phyloP scores from a whole-genome alignment of 208 protist species.

The Crithidia expoeki region DNA sequence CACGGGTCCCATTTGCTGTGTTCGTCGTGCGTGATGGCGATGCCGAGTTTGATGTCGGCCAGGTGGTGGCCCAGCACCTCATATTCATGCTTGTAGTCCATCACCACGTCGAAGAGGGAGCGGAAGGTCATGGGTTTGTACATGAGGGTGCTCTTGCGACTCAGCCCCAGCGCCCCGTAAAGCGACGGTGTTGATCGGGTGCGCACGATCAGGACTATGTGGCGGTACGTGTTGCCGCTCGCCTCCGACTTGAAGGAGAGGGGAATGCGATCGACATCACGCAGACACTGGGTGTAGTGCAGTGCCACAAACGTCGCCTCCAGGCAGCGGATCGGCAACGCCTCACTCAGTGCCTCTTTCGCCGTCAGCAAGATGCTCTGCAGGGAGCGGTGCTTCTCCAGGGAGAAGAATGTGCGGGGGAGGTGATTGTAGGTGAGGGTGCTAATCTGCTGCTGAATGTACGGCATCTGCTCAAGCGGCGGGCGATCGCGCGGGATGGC shows the following conservation, averaged over 20 bases:
- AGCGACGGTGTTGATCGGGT: conserved; percentile 14
- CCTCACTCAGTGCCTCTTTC: conserved; percentile 80
- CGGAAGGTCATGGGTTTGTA: conserved; percentile 75
- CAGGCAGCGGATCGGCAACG: conserved; percentile 91
- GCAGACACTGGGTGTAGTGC: conserved; percentile 78
- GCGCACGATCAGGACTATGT: conserved; percentile 88
- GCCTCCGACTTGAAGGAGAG: conserved; percentile 88
- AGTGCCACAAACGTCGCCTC: conserved; percentile 90
- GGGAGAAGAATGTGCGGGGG: conserved; percentile 88
- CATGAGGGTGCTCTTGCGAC: conserved; percentile 88
- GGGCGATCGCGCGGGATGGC: conserved; percentile 59
- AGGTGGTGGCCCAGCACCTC: conserved; percentile 76
- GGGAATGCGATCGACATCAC: conserved; percentile 83
- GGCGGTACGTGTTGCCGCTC: conserved; percentile 62
- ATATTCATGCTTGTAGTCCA: conserved; percentile 88
- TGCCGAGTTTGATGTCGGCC: conserved; percentile 85
- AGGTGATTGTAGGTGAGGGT: conserved; percentile 91
- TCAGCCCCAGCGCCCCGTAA: conserved; percentile 88
- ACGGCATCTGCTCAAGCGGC: conserved; percentile 55
- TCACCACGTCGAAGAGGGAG: conserved; percentile 81
- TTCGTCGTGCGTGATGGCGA: conserved; percentile 74
- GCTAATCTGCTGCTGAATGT: conserved; percentile 77
- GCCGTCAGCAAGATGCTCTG: conserved; percentile 83
- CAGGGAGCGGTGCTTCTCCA: conserved; percentile 89
- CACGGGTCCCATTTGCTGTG: conserved; percentile 53